Percentiles rank a stretch among this genome's conserved stretches.
These are phyloP conservation scores for Anisodus acutangulus DNA, from an alignment of 257 asterid genomes.

Conservation along the genomic window DNA sequence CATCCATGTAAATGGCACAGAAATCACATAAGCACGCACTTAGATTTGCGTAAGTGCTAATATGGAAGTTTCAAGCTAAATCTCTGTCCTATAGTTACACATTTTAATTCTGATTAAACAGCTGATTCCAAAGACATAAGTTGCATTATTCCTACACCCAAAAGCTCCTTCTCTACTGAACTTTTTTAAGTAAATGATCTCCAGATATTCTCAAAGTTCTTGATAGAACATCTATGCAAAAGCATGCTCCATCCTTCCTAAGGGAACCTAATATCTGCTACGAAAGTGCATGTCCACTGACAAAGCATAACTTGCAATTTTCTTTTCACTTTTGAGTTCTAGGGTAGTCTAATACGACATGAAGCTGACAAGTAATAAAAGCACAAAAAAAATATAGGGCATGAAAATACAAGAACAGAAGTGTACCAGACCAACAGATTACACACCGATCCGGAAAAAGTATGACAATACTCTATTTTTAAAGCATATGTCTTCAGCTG, in stretches of 20 bases:
- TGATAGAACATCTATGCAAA: conserved; percentile 11
- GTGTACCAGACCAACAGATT: conserved; percentile 35
- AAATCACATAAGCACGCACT: background rate
- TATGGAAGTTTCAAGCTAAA: background rate
- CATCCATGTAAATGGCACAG: too few species aligned
- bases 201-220: background rate
- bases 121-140: background rate
- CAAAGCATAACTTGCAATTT: background rate
- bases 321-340: background rate
- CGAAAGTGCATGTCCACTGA: background rate
- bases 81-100: background rate
- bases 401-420: conserved; percentile 3
- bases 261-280: background rate
- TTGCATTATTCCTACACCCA: background rate
- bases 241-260: background rate
- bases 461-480: conserved; percentile 72
- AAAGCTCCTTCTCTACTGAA: background rate
- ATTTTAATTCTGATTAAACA: background rate
- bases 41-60: background rate
- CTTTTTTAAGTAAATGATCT: background rate
- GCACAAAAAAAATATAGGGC: background rate
- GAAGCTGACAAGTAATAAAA: background rate
- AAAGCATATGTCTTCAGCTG: conserved; percentile 98
- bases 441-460: conserved; percentile 86
- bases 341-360: background rate